phyloP scores from a whole-genome alignment of 75 land plant species.

The Cunninghamia lanceolata region DNA sequence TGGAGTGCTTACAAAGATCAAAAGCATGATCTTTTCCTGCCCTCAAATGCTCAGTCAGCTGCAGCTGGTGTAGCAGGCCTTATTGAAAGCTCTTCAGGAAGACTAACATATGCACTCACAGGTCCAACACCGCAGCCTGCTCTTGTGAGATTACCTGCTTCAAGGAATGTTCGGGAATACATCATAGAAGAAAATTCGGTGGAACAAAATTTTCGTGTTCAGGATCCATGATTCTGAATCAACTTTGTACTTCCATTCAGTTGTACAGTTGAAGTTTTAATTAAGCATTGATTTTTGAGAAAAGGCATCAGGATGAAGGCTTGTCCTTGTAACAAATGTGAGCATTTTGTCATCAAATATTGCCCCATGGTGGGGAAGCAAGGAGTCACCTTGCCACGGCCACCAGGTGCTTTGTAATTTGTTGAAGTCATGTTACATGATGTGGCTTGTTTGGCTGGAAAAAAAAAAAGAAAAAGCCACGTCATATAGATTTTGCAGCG shows the following conservation, averaged over 20 bases:
- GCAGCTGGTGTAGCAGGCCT: conserved; percentile 98
- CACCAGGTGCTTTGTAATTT: conserved; percentile 3
- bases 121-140: conserved; percentile 73
- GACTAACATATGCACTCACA: conserved; percentile 73
- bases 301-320: background rate
- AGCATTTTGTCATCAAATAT: conserved; percentile 1
- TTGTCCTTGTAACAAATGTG: conserved; percentile 1
- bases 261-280: conserved; percentile 1
- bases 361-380: background rate
- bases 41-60: conserved; percentile 95
- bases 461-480: background rate
- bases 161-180: conserved; percentile 9
- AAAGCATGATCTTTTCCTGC: conserved; percentile 94
- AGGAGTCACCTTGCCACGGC: background rate
- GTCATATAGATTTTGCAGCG: background rate
- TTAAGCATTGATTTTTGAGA: conserved; percentile 1
- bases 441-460: background rate
- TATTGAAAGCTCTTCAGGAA: conserved; percentile 80
- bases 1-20: conserved; percentile 99
- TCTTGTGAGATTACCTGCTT: conserved; percentile 36
- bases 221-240: background rate
- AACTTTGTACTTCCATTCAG: background rate
- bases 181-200: conserved; percentile 4
- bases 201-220: background rate
- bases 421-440: background rate